Evolutionary conservation across 495 filamentous ascomycete genomes (phyloP).

Genomic region (Peziza echinospora): DNA sequence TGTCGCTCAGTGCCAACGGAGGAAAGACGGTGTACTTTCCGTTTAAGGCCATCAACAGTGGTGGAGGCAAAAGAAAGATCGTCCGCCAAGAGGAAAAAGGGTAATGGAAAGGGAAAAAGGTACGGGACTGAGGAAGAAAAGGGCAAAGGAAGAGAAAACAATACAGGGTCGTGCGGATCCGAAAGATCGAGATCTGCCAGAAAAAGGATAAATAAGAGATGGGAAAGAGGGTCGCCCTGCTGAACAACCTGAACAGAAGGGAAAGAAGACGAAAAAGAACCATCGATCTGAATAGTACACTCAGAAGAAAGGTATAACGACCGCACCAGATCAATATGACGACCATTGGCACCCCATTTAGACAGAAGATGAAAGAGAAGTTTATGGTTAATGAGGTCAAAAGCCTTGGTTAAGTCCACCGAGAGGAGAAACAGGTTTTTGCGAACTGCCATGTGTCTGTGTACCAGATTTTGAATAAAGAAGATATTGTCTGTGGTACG

Average conservation of each 20-base stretch:
- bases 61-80: too few relatives aligned
- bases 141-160: too few relatives aligned
- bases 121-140: too few relatives aligned
- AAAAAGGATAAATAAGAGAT: neutral
- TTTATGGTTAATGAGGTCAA: neutral
- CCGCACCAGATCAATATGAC: neutral
- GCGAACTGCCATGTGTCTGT: neutral
- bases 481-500: neutral
- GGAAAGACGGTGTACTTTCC: too few relatives aligned
- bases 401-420: neutral
- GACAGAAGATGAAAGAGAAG: neutral
- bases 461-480: neutral
- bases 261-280: neutral
- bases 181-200: neutral
- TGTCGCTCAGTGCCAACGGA: too few relatives aligned
- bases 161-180: neutral
- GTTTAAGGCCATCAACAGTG: too few relatives aligned
- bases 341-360: neutral
- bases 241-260: neutral
- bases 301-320: neutral
- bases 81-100: too few relatives aligned
- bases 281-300: neutral
- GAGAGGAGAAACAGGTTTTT: neutral
- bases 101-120: too few relatives aligned
- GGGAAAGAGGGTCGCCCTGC: neutral